Evolutionary conservation across 257 asterid genomes (phyloP).

Genomic region (Gentiana dahurica): DNA sequence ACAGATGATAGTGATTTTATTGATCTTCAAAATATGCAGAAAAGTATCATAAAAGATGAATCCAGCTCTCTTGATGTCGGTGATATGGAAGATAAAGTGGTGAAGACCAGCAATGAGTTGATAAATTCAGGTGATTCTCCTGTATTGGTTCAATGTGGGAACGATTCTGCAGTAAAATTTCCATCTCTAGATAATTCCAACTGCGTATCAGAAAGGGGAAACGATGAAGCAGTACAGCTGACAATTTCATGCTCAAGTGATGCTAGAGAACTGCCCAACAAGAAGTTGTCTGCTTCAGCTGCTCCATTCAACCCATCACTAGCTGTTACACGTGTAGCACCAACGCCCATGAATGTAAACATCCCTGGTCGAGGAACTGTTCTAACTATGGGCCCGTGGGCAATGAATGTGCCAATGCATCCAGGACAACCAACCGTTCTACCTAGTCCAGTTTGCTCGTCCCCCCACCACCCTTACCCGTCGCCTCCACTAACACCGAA

Average conservation of each 20-base stretch:
- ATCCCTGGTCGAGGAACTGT: constrained; percentile 53
- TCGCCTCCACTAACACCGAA: constrained; percentile 89
- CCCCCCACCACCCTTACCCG: constrained; percentile 83
- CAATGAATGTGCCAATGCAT: constrained; percentile 78
- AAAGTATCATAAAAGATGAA: constrained; percentile 18
- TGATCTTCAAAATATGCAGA: constrained; percentile 21
- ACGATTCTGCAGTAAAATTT: constrained; percentile 22
- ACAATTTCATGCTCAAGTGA: constrained; percentile 32
- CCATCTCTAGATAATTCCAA: constrained; percentile 22
- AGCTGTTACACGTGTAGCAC: constrained; percentile 44
- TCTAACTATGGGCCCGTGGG: constrained; percentile 67
- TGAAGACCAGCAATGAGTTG: constrained; percentile 15
- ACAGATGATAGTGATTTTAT: constrained; percentile 14
- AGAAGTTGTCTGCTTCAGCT: constrained; percentile 91
- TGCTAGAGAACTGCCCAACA: constrained; percentile 48
- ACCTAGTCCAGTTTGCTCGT: constrained; percentile 59
- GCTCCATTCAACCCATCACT: constrained; percentile 91
- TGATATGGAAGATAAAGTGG: constrained; percentile 25
- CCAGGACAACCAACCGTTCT: constrained; percentile 66
- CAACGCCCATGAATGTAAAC: constrained; percentile 50
- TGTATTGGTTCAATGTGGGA: constrained; percentile 19
- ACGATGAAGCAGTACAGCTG: constrained; percentile 30
- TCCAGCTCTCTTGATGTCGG: constrained; percentile 21
- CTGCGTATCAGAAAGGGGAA: constrained; percentile 31
- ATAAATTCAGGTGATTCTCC: constrained; percentile 26